A percentile compares a stretch with the other conserved stretches of the same genome.
These are phyloP conservation scores for Fusarium sp. DNA, from an alignment of 2,329 filamentous ascomycete species.

Conservation along the genomic window DNA sequence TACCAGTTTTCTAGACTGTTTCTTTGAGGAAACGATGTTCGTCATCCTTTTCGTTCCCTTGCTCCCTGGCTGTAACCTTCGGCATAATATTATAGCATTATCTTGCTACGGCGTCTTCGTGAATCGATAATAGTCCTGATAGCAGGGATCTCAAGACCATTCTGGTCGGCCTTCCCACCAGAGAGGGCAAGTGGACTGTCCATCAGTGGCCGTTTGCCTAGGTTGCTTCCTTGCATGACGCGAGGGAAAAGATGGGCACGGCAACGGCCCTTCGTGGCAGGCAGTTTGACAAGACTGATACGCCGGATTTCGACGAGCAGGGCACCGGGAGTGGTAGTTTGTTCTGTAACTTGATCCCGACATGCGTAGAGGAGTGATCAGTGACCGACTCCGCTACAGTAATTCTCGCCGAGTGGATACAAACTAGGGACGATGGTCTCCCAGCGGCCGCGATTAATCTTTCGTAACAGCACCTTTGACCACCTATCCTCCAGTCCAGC, in stretches of 20 bases:
- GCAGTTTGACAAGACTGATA: not conserved
- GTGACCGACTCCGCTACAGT: conserved; percentile 19
- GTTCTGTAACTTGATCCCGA: conserved; percentile 25
- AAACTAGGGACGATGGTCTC: conserved; percentile 6
- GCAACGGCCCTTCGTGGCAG: not conserved
- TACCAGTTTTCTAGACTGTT: conserved; percentile 6
- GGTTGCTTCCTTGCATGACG: conserved; percentile 3
- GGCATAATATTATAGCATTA: not conserved
- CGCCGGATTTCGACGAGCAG: not conserved
- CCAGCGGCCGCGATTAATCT: not conserved
- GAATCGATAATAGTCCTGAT: not conserved
- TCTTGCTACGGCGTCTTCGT: not conserved
- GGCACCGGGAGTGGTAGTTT: conserved; percentile 11
- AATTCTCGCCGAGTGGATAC: conserved; percentile 14
- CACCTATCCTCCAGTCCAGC: not conserved
- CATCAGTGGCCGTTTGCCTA: conserved; percentile 4
- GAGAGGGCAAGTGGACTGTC: not conserved
- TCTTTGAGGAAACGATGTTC: conserved; percentile 5
- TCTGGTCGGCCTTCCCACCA: not conserved
- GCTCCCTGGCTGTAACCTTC: not conserved
- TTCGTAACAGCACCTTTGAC: not conserved
- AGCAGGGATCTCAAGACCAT: not conserved
- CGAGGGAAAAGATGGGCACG: not conserved
- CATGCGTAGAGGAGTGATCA: conserved; percentile 33
- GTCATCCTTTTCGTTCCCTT: not conserved